Evolutionary conservation across 108 stramenopile genomes (phyloP), one percentile per base, ranked within the genome.

Genomic region (Nannochloropsis gaditana): DNA sequence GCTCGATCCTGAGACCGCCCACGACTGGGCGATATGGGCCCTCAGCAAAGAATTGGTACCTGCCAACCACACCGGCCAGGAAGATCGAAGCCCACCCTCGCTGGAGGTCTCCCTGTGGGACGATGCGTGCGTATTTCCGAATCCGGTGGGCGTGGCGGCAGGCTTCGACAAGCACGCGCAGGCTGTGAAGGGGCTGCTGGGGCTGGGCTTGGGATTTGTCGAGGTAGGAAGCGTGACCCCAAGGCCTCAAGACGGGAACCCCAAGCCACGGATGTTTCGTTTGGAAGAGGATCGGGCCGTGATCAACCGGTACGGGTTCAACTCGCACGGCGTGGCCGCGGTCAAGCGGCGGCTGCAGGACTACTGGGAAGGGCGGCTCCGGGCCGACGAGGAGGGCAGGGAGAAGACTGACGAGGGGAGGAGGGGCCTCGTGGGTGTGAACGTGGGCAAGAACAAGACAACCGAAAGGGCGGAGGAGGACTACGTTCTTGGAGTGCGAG

Each of bases 271-370:
- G 73, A 95, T 96, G 91, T 97, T 96, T 89, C 93, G 97, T 45
- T 84, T 98, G 47, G 44, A 85, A 21, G 94, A 96, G 87, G 97
- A 98, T 87, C 79, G 84, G 8, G 97, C 92, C 2, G 94, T 98
- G 31, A 95, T 98, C 84, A 98, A 98, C 86, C 92, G 96, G 82
- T 97, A 95, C 91, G 97, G 97, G 44, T 97, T 98, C 88, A 97
- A 97, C 91, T 93, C 92, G 41, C 84, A 92, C 81, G 97, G 96
- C 6, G 87, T 92, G 15, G 91, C 92, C 15, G 85, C 45, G 42
- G 95, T 95, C 9, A 44, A 90, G 85, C 84, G 80, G 11, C 86
- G 92, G 83, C 84, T 96, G 81, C 19, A 83, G 47, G 82, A 42
- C 15, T 82, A 80, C 45, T 41, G 85, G 82, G 11, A 84, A 21